These are phyloP conservation scores for Vigna unguiculata DNA, from an alignment of 306 rosid genomes.

Conservation along the genomic window DNA sequence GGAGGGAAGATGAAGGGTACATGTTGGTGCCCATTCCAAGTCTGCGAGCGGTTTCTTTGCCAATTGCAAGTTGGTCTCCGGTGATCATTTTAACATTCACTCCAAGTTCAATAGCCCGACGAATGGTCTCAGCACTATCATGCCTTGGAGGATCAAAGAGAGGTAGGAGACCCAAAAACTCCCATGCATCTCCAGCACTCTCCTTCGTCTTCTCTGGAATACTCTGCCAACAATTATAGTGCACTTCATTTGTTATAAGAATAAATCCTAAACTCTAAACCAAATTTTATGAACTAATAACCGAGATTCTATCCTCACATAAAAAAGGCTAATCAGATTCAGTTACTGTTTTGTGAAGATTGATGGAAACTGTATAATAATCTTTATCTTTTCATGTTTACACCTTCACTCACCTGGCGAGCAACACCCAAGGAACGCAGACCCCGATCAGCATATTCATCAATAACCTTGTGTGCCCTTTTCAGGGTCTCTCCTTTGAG, in stretches of 20 bases:
- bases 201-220: conserved; percentile 69
- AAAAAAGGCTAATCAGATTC: too few species aligned
- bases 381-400: not conserved
- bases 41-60: conserved; percentile 88
- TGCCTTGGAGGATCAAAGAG: conserved; percentile 95
- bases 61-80: conserved; percentile 94
- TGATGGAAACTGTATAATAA: not conserved
- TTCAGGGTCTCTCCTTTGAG: conserved; percentile 66
- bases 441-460: conserved; percentile 75
- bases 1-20: conserved; percentile 90
- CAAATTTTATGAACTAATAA: too few species aligned
- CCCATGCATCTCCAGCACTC: conserved; percentile 79
- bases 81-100: conserved; percentile 92
- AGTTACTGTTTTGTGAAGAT: not conserved
- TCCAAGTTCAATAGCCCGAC: conserved; percentile 83
- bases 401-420: conserved; percentile 65
- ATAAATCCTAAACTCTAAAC: too few species aligned
- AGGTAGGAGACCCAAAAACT: conserved; percentile 81
- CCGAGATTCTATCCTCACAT: too few species aligned
- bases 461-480: conserved; percentile 69
- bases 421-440: conserved; percentile 78
- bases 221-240: conserved; percentile 53
- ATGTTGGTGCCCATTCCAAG: conserved; percentile 96
- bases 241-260: not conserved
- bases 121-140: conserved; percentile 91